These are phyloP conservation scores for Meyerozyma sp. DNA, from an alignment of 1,139 yeast species.

Conservation along the genomic window DNA sequence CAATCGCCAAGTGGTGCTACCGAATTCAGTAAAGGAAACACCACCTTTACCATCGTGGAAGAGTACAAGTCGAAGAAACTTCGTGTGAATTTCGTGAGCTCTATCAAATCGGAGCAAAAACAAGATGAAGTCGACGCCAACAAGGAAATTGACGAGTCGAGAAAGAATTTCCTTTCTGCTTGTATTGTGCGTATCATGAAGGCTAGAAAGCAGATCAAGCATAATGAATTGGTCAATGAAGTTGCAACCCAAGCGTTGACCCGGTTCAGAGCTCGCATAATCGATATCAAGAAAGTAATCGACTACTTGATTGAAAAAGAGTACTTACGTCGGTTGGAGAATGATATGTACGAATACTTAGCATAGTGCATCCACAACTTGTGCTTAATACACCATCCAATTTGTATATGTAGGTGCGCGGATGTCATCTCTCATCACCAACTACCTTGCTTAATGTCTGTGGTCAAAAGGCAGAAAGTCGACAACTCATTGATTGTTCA, in stretches of 20 bases:
- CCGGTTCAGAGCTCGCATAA: slow-evolving; percentile 78
- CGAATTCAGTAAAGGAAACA: slow-evolving; percentile 42
- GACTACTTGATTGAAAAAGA: slow-evolving; percentile 83
- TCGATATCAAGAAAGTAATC: slow-evolving; percentile 83
- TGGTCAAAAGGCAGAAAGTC: slow-evolving; percentile 8
- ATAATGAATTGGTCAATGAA: slow-evolving; percentile 79
- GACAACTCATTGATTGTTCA: slow-evolving; percentile 3
- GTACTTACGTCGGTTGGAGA: slow-evolving; percentile 73
- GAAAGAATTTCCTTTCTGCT: slow-evolving; percentile 84
- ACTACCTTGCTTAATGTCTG: slow-evolving; percentile 3
- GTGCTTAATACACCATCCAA: not conserved
- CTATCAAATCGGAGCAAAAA: slow-evolving; percentile 71
- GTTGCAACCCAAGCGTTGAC: slow-evolving; percentile 82
- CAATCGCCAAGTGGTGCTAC: slow-evolving; percentile 58
- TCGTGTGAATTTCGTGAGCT: slow-evolving; percentile 79
- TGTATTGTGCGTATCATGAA: slow-evolving; percentile 96
- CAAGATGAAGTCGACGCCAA: slow-evolving; percentile 80
- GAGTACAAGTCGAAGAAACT: slow-evolving; percentile 85
- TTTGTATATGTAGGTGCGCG: not conserved
- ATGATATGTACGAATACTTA: slow-evolving; percentile 72
- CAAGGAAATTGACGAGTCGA: slow-evolving; percentile 80
- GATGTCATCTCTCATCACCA: not conserved
- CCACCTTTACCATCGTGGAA: slow-evolving; percentile 64
- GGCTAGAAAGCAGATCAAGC: slow-evolving; percentile 76
- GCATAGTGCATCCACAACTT: slow-evolving; percentile 35